phyloP scores from a whole-genome alignment of 176 grass and related monocot species.

The Leersia perrieri region DNA sequence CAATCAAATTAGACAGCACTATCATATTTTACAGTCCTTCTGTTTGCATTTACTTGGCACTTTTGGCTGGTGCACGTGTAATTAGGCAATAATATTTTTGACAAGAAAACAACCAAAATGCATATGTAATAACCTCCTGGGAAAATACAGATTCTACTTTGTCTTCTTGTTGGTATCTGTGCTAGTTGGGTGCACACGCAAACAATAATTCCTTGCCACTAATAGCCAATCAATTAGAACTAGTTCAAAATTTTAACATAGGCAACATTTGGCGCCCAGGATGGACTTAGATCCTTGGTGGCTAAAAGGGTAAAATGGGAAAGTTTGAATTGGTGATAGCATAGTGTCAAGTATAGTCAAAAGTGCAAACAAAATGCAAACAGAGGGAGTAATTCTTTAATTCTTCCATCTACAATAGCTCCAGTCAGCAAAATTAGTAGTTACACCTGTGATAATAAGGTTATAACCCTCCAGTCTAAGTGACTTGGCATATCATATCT shows the following conservation, averaged over 20 bases:
- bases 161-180: background rate
- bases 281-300: background rate
- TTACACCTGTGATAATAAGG: constrained; percentile 56
- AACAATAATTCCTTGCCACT: background rate
- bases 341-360: background rate
- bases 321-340: background rate
- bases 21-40: background rate
- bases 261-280: background rate
- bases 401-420: background rate
- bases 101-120: background rate
- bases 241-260: background rate
- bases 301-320: background rate
- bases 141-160: background rate
- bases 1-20: background rate
- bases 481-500: constrained; percentile 55
- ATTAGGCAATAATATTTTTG: background rate
- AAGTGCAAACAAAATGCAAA: background rate
- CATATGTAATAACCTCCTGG: background rate
- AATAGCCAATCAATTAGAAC: background rate
- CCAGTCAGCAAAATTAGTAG: background rate
- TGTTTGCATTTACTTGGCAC: background rate
- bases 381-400: background rate
- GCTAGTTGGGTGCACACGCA: background rate
- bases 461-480: constrained; percentile 39
- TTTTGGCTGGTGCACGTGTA: background rate